phyloP scores from a whole-genome alignment of 805 yeast genomes.

The Kodamaea jinghongensis region DNA sequence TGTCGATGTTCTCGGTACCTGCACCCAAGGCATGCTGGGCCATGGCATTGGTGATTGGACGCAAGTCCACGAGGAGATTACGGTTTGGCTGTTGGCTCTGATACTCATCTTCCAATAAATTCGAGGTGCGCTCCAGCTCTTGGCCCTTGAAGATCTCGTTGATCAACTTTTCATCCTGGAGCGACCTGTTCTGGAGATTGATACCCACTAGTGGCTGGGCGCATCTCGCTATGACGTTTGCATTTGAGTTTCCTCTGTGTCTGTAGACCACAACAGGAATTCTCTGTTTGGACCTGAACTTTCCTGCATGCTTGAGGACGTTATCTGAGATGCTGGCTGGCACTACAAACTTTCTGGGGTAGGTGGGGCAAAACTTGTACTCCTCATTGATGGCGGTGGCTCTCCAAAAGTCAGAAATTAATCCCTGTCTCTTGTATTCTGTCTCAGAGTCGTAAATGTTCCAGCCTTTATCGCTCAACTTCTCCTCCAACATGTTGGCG shows the following conservation, averaged over 20 bases:
- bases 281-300: constrained; percentile 80
- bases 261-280: constrained; percentile 81
- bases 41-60: constrained; percentile 92
- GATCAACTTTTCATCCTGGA: constrained; percentile 86
- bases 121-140: constrained; percentile 23
- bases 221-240: constrained; percentile 81
- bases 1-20: constrained; percentile 93
- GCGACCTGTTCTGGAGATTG: constrained; percentile 72
- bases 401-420: constrained; percentile 60
- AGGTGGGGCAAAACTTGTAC: constrained; percentile 69
- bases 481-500: constrained; percentile 68
- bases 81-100: constrained; percentile 34
- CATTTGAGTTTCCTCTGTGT: constrained; percentile 53
- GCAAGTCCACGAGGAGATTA: constrained; percentile 80
- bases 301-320: constrained; percentile 77
- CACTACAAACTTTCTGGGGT: constrained; percentile 66
- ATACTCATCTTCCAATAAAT: constrained; percentile 19
- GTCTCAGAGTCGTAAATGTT: constrained; percentile 52
- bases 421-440: constrained; percentile 79
- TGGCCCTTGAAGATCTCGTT: constrained; percentile 70
- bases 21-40: constrained; percentile 97
- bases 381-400: constrained; percentile 59
- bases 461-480: constrained; percentile 63
- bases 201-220: constrained; percentile 92
- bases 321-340: constrained; percentile 81